These are phyloP conservation scores for Stephanocyclus meneghinianus DNA, from an alignment of 352 stramenopile species.

Conservation along the genomic window DNA sequence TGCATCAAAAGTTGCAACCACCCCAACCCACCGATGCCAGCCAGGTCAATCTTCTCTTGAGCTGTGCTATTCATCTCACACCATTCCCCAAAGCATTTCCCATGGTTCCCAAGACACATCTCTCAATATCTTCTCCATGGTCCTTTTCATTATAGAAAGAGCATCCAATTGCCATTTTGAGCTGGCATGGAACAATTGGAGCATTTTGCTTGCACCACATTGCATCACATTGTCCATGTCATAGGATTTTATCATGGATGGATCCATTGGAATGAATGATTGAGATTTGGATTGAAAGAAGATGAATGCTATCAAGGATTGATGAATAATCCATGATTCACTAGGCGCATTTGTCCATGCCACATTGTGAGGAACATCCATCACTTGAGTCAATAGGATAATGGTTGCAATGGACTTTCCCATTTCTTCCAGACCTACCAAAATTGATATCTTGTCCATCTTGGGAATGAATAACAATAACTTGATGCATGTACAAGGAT, in stretches of 20 bases:
- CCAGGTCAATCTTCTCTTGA: neutral
- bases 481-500: conserved; percentile 65
- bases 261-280: conserved; percentile 22
- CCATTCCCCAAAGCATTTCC: conserved; percentile 4
- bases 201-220: conserved; percentile 60
- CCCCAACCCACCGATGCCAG: too few relatives aligned
- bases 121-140: conserved; percentile 9
- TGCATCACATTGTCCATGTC: neutral
- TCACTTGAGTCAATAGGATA: conserved; percentile 45
- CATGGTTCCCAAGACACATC: conserved; percentile 28
- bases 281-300: conserved; percentile 62
- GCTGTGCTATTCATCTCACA: conserved; percentile 2
- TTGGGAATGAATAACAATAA: conserved; percentile 25
- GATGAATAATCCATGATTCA: neutral
- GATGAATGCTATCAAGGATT: conserved; percentile 50
- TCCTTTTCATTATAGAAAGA: conserved; percentile 2
- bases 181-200: conserved; percentile 65
- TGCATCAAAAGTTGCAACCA: too few relatives aligned
- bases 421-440: conserved; percentile 22
- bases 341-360: conserved; percentile 34
- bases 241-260: neutral
- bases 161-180: conserved; percentile 54
- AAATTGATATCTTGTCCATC: neutral
- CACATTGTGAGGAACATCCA: conserved; percentile 51
- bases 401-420: conserved; percentile 37